Percentiles rank a stretch among this genome's conserved stretches.
Conservation (phyloP, 1,139 yeast genomes). For the Taiozyma onychis region DNA sequence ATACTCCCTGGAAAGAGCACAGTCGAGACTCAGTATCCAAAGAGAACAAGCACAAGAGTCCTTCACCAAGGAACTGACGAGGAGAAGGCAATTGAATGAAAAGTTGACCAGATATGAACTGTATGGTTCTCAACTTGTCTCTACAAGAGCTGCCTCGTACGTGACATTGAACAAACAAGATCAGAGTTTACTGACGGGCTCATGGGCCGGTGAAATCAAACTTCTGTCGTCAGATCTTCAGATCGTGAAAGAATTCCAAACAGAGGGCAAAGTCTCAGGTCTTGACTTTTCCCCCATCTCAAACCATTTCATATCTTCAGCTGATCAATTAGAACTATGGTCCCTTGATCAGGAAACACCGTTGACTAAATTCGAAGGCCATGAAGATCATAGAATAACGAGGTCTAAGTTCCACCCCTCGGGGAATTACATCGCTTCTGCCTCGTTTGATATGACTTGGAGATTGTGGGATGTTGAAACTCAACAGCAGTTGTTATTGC, state of each 20-base stretch:
- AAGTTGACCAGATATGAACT: slow-evolving; percentile 38
- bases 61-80: slow-evolving; percentile 31
- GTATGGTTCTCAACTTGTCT: slow-evolving; percentile 65
- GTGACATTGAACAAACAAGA: slow-evolving; percentile 39
- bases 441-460: slow-evolving; percentile 89
- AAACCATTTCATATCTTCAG: slow-evolving; percentile 49
- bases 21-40: slow-evolving; percentile 35
- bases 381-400: slow-evolving; percentile 47
- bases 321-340: slow-evolving; percentile 33
- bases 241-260: slow-evolving; percentile 27
- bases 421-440: slow-evolving; percentile 51
- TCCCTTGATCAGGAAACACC: slow-evolving; percentile 8
- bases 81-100: slow-evolving; percentile 41
- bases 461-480: slow-evolving; percentile 71
- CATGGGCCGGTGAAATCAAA: slow-evolving; percentile 78
- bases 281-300: slow-evolving; percentile 53
- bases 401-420: slow-evolving; percentile 64
- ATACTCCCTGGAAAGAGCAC: slow-evolving; percentile 44
- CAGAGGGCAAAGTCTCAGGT: slow-evolving; percentile 63
- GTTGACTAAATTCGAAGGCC: slow-evolving; percentile 31
- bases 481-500: slow-evolving; percentile 43
- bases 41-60: slow-evolving; percentile 14
- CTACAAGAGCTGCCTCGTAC: slow-evolving; percentile 62
- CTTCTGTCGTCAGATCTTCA: slow-evolving; percentile 40
- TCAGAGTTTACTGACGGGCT: slow-evolving; percentile 54